Evolutionary conservation across 345 rosid genomes (phyloP), one percentile per base, ranked within the genome.

Genomic region (Hypericum androsaemum): DNA sequence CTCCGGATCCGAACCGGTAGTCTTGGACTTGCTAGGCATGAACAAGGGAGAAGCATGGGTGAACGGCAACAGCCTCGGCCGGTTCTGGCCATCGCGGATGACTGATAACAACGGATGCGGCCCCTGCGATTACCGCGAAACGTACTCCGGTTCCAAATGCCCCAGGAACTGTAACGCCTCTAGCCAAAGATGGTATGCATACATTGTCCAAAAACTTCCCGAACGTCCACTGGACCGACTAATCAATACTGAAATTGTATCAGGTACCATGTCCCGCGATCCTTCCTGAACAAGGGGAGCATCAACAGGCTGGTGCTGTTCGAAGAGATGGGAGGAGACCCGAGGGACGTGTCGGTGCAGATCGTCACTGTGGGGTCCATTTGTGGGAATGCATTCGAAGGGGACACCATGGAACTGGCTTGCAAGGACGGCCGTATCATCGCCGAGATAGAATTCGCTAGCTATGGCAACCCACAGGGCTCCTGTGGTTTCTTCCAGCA

Each of bases 251-350:
- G 32, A 22, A 22, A 22, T 22, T 22, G 32, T 4, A 22, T 22
- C 32, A 59, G 56, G 56, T 60, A 60, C 57, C 64, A 60, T 51
- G 64, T 60, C 12, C 64, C 64, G 6, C 37, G 64, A n/a, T 60
- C 57, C 41, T 60, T 52, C 64, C 17, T 60, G 48, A 41, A 59
- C n/a, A 38, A 17, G 10, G 16, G 11, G 7, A 12, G 37, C 0
- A 22, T 22, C 32, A 60, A 60, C 57, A 36, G 48, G 8, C 43
- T 60, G 57, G 22, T 52, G 15, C 43, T 52, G 43, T 52, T 52
- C 7, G 57, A 52, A 44, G 64, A 60, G 17, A 6, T 43, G 2
- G 64, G 57, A 8, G 57, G 64, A 8, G 17, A 60, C 7, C 57
- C 57, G 5, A 42, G 47, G 1, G 12, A 44, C 51, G 51, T 60